Base-by-base conservation (phyloP, 805 yeast species). In the Wickerhamomyces xylosicus region DNA sequence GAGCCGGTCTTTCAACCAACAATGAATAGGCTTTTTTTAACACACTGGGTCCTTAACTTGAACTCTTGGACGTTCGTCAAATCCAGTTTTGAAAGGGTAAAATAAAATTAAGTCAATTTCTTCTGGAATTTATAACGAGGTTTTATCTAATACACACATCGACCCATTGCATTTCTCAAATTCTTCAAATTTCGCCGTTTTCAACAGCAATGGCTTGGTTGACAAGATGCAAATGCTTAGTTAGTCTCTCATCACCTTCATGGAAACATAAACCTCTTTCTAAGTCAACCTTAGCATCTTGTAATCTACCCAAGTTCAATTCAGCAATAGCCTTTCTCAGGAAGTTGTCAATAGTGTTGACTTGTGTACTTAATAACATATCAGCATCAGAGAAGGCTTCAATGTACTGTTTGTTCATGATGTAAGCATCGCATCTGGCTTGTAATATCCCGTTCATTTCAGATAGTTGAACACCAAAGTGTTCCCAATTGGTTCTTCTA, bases 211-310 rank as follows among this genome's bases (percentile, higher is more conserved):
- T 71, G 49, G 71, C 63, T 39, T 64, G 67, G 41, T 64, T 57
- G 37, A 73, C 67, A 13, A 66, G 58, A 29, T 57, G 62, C 51
- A 74, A 62, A 49, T 78, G 77, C 29, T 68, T 62, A 32, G 58
- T 50, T 34, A 79, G 56, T 41, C 77, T 63, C 11, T 58, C 57
- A 48, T 81, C 75, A 32, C 63, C 64, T 32, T 77, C 74, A 42
- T 64, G 72, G 48, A 81, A 72, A n/a, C 79, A 64, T 41, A 83
- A 63, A 0, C 89, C 94, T 54, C 89, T 70, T 58, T 81, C 89
- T 50, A 79, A 71, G 49, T 75, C 82, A 2, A 73, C 72, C 44
- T 76, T 73, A 2, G 87, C 81, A 8, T 68, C 74, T 34, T 70
- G 71, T 42, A 72, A 69, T 54, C 76, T 74, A 2, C 81, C 84